These are phyloP conservation scores for Coniella lustricola DNA, from an alignment of 2,329 filamentous ascomycete genomes.

Conservation along the genomic window DNA sequence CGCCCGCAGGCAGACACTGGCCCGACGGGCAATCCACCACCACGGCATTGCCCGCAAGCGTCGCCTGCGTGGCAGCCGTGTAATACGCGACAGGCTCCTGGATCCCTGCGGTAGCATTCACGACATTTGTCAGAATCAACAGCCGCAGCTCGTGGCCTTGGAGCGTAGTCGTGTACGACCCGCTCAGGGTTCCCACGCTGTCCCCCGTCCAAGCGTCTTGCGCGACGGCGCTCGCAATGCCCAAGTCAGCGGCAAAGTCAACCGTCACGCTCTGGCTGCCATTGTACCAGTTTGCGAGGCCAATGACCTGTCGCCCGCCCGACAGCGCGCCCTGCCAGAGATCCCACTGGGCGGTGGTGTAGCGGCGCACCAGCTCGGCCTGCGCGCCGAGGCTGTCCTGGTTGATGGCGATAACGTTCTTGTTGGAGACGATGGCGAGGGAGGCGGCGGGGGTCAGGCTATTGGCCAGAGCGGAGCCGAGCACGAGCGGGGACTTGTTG, in stretches of 20 bases:
- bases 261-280: slow-evolving; percentile 34
- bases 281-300: slow-evolving; percentile 43
- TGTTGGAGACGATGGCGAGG: slow-evolving; percentile 38
- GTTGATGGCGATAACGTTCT: slow-evolving; percentile 50
- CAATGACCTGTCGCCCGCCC: slow-evolving; percentile 34
- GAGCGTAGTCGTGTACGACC: slow-evolving; percentile 27
- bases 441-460: slow-evolving; percentile 31
- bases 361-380: slow-evolving; percentile 40
- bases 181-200: slow-evolving; percentile 28
- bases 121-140: slow-evolving; percentile 30
- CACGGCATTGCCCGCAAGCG: slow-evolving; percentile 28
- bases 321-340: slow-evolving; percentile 44
- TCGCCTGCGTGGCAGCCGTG: slow-evolving; percentile 27
- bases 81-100: slow-evolving; percentile 30
- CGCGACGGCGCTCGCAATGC: slow-evolving; percentile 31
- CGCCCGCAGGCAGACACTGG: slow-evolving; percentile 35
- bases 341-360: slow-evolving; percentile 43
- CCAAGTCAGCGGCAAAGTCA: slow-evolving; percentile 32
- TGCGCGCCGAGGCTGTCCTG: slow-evolving; percentile 47
- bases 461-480: slow-evolving; percentile 37
- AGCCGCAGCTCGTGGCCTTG: slow-evolving; percentile 33
- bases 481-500: slow-evolving; percentile 42
- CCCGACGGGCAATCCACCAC: slow-evolving; percentile 28
- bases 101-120: slow-evolving; percentile 15
- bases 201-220: slow-evolving; percentile 34